Evolutionary conservation across 169 alveolate species (phyloP).

Genomic region (Eimeria brunetti): DNA sequence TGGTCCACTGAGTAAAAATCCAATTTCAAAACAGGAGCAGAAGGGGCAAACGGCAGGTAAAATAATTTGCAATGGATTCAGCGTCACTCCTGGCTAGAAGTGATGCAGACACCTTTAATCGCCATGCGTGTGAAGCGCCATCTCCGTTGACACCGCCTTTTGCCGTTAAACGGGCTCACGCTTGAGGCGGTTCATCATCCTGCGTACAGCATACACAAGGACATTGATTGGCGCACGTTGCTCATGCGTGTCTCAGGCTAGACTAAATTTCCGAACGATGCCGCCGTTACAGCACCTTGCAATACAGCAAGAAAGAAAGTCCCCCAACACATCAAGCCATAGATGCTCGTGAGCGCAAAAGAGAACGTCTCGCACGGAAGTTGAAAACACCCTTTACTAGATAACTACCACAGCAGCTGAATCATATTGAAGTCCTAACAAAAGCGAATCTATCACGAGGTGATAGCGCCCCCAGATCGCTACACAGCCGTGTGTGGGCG

Average conservation of each 20-base stretch:
- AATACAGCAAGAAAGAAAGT: no score
- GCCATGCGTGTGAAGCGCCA: background rate
- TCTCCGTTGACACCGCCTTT: background rate
- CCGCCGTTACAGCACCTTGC: background rate
- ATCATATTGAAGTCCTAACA: background rate
- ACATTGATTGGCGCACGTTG: background rate
- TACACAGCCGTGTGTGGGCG: background rate
- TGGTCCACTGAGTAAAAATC: background rate
- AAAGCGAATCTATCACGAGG: background rate
- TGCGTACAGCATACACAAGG: background rate
- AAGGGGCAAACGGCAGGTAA: background rate
- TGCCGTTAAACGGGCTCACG: background rate
- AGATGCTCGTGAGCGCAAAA: background rate
- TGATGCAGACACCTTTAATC: background rate
- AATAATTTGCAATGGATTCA: background rate
- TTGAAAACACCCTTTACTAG: background rate
- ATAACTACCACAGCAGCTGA: background rate
- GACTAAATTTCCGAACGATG: background rate
- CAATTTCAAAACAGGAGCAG: background rate
- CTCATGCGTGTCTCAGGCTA: background rate
- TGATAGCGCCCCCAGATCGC: background rate
- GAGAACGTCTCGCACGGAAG: background rate
- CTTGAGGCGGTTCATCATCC: background rate
- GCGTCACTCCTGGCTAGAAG: background rate
- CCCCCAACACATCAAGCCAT: background rate